Base-by-base conservation (phyloP, 805 yeast species). In the Metschnikowia matae region DNA sequence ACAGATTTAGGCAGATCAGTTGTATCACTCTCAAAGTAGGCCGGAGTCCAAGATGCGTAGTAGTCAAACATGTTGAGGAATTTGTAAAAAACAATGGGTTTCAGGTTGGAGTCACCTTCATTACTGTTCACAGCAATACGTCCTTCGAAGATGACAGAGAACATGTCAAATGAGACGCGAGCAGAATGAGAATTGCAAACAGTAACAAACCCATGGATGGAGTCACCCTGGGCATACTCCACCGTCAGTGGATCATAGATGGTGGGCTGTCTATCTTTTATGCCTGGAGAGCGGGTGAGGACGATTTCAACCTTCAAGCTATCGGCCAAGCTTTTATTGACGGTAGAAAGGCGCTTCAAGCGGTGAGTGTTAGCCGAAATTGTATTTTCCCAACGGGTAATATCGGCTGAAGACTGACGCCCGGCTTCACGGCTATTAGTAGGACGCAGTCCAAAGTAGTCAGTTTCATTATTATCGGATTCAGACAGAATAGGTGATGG, bases 11-110 rank as follows among this genome's bases (percentile, higher is more conserved):
- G 34, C 29, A 32, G 26, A 38, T 44, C 46, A 2, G 37, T 23
- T 8, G 48, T 54, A 6, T 43, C 52, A 8, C 20, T 33, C 26
- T 58, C 60, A 20, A 59, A 55, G 20, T 48, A 46, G 4, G 62
- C 67, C 1, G 67, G 68, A 0, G 68, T 63, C 68, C 69, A 65
- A 29, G 65, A 62, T 4, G 69, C 68, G 18, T 57, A 54, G 53
- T 56, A 65, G 46, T 65, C 69, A 46, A 63, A 64, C 69, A 63
- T 64, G 46, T 65, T 65, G 47, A 65, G 60, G 48, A 65, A 65
- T 54, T 65, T 65, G 54, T 59, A 58, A 51, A 60, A 62, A 5
- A 62, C 54, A 39, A 55, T 53, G 13, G 68, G 66, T 52, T 53
- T 59, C 29, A 54, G 51, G 13, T 57, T 62, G 33, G 55, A 43